phyloP scores from a whole-genome alignment of 1,139 yeast genomes.

The Meyerozyma athensensis region DNA sequence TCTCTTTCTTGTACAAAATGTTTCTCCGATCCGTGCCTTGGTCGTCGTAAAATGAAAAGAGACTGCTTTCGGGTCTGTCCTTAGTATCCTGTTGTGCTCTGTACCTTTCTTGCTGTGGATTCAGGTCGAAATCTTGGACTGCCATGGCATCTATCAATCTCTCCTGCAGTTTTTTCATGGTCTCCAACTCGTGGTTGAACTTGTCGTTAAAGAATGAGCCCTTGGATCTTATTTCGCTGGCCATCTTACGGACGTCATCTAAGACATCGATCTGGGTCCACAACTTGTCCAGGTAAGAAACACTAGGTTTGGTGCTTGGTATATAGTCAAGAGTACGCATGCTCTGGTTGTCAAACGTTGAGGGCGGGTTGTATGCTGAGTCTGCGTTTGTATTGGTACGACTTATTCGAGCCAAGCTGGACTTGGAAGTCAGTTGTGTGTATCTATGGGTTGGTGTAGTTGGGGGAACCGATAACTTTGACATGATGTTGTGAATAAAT shows the following conservation, averaged over 20 bases:
- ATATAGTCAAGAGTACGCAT: slow-evolving; percentile 38
- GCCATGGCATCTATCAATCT: slow-evolving; percentile 56
- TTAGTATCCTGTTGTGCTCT: slow-evolving; percentile 9
- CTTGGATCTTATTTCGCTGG: slow-evolving; percentile 47
- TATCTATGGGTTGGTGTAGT: not conserved
- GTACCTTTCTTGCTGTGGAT: slow-evolving; percentile 9
- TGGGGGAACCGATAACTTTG: not conserved
- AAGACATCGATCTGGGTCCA: slow-evolving; percentile 89
- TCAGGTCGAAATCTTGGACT: slow-evolving; percentile 24
- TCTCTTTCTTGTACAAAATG: slow-evolving; percentile 22
- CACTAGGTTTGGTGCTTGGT: slow-evolving; percentile 46
- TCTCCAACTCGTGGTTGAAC: slow-evolving; percentile 52
- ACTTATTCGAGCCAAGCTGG: slow-evolving; percentile 19
- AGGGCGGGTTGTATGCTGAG: slow-evolving; percentile 10
- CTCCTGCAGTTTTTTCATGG: slow-evolving; percentile 57
- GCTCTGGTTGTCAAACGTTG: slow-evolving; percentile 23
- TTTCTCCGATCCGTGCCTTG: slow-evolving; percentile 12
- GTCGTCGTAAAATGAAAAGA: slow-evolving; percentile 15
- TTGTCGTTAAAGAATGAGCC: slow-evolving; percentile 61
- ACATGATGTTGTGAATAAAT: not conserved
- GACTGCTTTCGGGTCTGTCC: slow-evolving; percentile 13
- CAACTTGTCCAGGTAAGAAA: slow-evolving; percentile 62
- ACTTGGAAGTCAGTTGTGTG: slow-evolving; percentile 4
- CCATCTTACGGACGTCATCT: slow-evolving; percentile 71
- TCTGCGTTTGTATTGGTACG: slow-evolving; percentile 24